A percentile compares a stretch with the other conserved stretches of the same genome.
Evolutionary conservation across 2,329 filamentous ascomycete species (phyloP).

Genomic region (Apiospora aurea): DNA sequence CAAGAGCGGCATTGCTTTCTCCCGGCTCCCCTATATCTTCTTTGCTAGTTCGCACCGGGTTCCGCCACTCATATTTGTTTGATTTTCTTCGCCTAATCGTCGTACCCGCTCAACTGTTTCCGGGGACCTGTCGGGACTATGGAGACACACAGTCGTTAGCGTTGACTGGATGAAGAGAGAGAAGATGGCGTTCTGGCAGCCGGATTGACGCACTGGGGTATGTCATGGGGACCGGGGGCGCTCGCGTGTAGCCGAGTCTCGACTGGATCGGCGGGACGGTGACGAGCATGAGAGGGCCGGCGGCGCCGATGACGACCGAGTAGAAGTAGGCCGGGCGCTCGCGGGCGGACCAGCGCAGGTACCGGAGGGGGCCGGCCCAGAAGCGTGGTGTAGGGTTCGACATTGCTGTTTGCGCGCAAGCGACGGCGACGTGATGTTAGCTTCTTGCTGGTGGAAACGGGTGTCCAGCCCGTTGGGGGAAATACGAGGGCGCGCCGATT

Average conservation of each 20-base stretch:
- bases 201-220: constrained; percentile 79
- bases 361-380: constrained; percentile 83
- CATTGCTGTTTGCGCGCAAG: constrained; percentile 56
- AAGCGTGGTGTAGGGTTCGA: constrained; percentile 72
- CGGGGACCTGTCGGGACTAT: constrained; percentile 65
- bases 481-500: constrained; percentile 1
- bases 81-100: constrained; percentile 53
- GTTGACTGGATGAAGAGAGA: constrained; percentile 27
- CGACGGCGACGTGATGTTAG: constrained; percentile 26
- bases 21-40: background rate
- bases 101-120: constrained; percentile 67
- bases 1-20: background rate
- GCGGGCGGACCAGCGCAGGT: constrained; percentile 86
- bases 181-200: background rate
- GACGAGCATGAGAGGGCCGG: constrained; percentile 75
- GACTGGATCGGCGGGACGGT: constrained; percentile 77
- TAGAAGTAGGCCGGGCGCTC: constrained; percentile 93
- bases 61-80: background rate
- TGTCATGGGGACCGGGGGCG: constrained; percentile 79
- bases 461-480: background rate
- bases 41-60: background rate
- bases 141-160: constrained; percentile 22
- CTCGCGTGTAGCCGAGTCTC: constrained; percentile 75
- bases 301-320: constrained; percentile 75
- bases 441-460: background rate